Evolutionary conservation across 2,329 filamentous ascomycete species (phyloP), one percentile per base, ranked within the genome.

Genomic region (Geosmithia flava): DNA sequence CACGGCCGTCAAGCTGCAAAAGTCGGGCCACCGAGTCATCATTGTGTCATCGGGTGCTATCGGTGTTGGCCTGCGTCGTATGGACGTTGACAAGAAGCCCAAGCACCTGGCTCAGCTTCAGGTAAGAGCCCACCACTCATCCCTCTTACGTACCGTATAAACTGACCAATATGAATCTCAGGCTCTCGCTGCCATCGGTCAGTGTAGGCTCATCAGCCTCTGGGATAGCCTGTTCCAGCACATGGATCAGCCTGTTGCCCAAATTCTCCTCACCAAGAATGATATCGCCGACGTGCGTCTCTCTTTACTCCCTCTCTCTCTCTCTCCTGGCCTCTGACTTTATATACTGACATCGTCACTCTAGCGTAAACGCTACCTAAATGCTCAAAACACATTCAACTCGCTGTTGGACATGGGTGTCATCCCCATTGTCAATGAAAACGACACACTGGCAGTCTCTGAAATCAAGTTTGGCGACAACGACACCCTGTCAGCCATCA

Each of bases 391-490:
- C 61, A 97, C 93, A 0, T 87, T 98, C 62, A 78, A 81, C 47
- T 88, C 95, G 64, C 75, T 97, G 44, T 71, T 98, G 17, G 83
- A 90, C 58, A 93, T 96, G 84, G 90, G 90, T 2, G 91, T 97
- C 23, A 94, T 98, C 53, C 93, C 93, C 10, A 96, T 98, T 58
- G 93, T 98, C 53, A 98, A 98, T 59, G 93, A 98, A 68, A 98
- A 98, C 65, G 93, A 98, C 64, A 98, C 93, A 2, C 71, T 98
- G 48, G 88, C 90, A 20, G 93, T 98, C 54, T 87, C 91, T 43
- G 93, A 98, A 75, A 98, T 98, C 69, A 97, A 97, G 72, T 98
- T 98, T 61, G 93, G 93, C 55, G 93, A 98, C 72, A 98, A 98
- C 58, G 93, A 98, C 65, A 98, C 93, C 2, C 74, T 98, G 44